phyloP scores from a whole-genome alignment of 2,329 filamentous ascomycete species.

The Exophiala alcalophila region DNA sequence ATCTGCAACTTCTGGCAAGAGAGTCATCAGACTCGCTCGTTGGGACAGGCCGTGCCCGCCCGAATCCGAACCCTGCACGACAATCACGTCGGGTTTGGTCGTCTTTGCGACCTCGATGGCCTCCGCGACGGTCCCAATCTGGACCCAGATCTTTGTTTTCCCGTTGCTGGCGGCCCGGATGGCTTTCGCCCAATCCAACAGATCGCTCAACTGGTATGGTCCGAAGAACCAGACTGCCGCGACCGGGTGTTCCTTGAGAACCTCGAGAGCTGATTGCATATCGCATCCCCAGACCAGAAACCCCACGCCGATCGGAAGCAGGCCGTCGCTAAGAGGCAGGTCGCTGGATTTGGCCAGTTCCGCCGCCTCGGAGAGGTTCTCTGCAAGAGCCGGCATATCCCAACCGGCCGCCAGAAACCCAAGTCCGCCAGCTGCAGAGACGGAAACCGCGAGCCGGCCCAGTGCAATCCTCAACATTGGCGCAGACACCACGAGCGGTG shows the following conservation, averaged over 20 bases:
- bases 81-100: conserved; percentile 48
- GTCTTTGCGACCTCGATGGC: conserved; percentile 43
- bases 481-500: conserved; percentile 59
- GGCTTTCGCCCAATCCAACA: conserved; percentile 43
- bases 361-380: conserved; percentile 33
- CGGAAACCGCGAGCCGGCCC: conserved; percentile 56
- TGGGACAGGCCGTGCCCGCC: conserved; percentile 52
- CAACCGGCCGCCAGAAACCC: conserved; percentile 61
- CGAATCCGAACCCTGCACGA: conserved; percentile 54
- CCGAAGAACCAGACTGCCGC: conserved; percentile 44
- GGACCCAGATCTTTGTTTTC: conserved; percentile 52
- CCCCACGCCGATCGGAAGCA: conserved; percentile 42
- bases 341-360: conserved; percentile 28
- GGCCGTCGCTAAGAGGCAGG: conserved; percentile 14
- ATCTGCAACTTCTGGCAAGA: conserved; percentile 53
- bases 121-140: conserved; percentile 51
- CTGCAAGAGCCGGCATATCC: conserved; percentile 34
- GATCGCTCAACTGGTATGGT: conserved; percentile 35
- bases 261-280: conserved; percentile 32
- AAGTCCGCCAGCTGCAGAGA: conserved; percentile 55
- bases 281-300: conserved; percentile 41
- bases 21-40: conserved; percentile 47
- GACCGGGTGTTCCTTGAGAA: conserved; percentile 35
- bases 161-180: conserved; percentile 42
- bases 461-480: conserved; percentile 66